Base-by-base conservation (phyloP, 768 basidiomycete species). In the Aureoboletus auriporus region DNA sequence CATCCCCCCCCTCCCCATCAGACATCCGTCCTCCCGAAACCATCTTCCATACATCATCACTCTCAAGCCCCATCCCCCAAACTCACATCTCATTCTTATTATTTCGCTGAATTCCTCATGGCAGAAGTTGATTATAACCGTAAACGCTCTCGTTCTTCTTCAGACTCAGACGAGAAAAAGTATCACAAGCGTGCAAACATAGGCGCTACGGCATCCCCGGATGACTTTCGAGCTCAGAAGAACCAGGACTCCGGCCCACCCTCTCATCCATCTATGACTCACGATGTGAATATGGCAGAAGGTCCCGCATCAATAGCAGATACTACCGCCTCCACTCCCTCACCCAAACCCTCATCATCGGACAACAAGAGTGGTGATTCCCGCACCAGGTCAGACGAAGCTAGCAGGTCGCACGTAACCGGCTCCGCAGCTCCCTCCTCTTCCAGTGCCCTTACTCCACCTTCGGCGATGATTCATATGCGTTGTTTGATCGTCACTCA, bases 401-500 rank as follows among this genome's bases (percentile, higher is more conserved):
- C 57, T 20, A 61, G 64, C 50, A 71, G 69, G 57, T 67, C 72
- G 31, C 70, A 74, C 41, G 69, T 72, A 35, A 76, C 75, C 6
- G 76, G 78, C 11, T 75, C 76, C 20, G 73, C 76, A 47, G 59
- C 55, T 14, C 69, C 79, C n/a, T 78, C 81, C 11, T 75, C 77
- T 28, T 75, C 73, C 10, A 60, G 73, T 2, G 58, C 71, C 6
- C 56, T 72, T 9, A 66, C 80, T 3, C 71, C 83, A 10, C 86
- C 87, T 23, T 82, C 89, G 14, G 85, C 87, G 29, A 83, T 83
- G 70, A 99, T 99, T 59, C 89, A 94, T 62, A 95, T 99, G 93
- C 84, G 95, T 39, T 94, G 93, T 67, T 75, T 99, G 61, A 99
- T 99, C 64, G 96, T 99, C 59, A 98, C 96, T 9, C 94, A 97